Evolutionary conservation across 768 basidiomycete genomes (phyloP).

Genomic region (Macrocybe gigantea): DNA sequence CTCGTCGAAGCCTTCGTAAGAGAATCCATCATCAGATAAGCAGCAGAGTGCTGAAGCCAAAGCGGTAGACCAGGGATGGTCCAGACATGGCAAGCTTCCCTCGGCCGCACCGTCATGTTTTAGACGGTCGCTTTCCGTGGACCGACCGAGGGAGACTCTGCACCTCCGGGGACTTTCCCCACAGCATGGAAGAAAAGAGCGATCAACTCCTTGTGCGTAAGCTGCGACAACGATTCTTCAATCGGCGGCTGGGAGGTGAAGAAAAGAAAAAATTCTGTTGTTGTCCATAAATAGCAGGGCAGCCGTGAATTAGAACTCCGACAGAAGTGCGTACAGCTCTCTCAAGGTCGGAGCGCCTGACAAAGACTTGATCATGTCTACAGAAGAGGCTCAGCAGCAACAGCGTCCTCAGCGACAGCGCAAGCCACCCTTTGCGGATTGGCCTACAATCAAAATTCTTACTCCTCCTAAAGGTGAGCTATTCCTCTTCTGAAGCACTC

Average conservation of each 20-base stretch:
- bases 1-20: slow-evolving; percentile 39
- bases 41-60: slow-evolving; percentile 58
- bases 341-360: neutral
- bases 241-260: slow-evolving; percentile 38
- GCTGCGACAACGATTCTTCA: slow-evolving; percentile 87
- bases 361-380: slow-evolving; percentile 14
- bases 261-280: slow-evolving; percentile 15
- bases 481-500: no score
- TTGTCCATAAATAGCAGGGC: neutral
- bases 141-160: slow-evolving; percentile 57
- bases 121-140: slow-evolving; percentile 70
- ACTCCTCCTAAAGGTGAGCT: slow-evolving; percentile 42
- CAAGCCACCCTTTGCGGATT: slow-evolving; percentile 36
- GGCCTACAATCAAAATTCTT: slow-evolving; percentile 50
- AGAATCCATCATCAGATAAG: slow-evolving; percentile 27
- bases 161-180: slow-evolving; percentile 94
- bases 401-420: slow-evolving; percentile 25
- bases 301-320: slow-evolving; percentile 16
- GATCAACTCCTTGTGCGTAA: slow-evolving; percentile 55
- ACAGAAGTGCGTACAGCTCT: neutral
- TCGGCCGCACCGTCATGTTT: slow-evolving; percentile 65
- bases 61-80: slow-evolving; percentile 24
- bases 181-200: slow-evolving; percentile 55
- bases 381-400: slow-evolving; percentile 17
- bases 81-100: slow-evolving; percentile 33